Conservation (phyloP, 345 rosid species). For the Geranium rotundifolium region DNA sequence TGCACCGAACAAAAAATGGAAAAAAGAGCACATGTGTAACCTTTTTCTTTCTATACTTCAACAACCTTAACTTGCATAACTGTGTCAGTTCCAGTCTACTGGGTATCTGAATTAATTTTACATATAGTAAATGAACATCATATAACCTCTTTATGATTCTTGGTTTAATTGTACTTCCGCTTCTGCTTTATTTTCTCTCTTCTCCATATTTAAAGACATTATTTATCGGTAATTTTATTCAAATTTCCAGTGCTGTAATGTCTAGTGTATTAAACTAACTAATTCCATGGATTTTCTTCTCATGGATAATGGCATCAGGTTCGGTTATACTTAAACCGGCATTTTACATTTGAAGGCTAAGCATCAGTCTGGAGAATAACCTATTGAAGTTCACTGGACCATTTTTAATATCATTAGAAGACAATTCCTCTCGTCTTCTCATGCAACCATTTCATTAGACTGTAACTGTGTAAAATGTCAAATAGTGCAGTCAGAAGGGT, state of each 20-base stretch:
- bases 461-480: slow-evolving; percentile 33
- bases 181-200: too few relatives aligned
- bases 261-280: background rate
- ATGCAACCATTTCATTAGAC: background rate
- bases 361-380: background rate
- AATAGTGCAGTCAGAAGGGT: slow-evolving; percentile 69
- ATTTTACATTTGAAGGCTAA: background rate
- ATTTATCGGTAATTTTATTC: too few relatives aligned
- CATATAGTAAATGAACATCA: too few relatives aligned
- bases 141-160: too few relatives aligned
- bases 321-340: background rate
- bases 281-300: background rate
- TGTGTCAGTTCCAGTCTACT: too few relatives aligned
- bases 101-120: too few relatives aligned
- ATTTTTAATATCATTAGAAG: background rate
- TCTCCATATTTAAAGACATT: too few relatives aligned
- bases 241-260: background rate
- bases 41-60: too few relatives aligned
- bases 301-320: background rate
- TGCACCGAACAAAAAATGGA: too few relatives aligned
- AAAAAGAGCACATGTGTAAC: too few relatives aligned
- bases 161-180: too few relatives aligned
- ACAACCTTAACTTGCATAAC: too few relatives aligned
- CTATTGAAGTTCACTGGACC: background rate
- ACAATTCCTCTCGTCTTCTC: background rate